Conservation (phyloP, 768 basidiomycete species). For the Tephrocybe sp. region DNA sequence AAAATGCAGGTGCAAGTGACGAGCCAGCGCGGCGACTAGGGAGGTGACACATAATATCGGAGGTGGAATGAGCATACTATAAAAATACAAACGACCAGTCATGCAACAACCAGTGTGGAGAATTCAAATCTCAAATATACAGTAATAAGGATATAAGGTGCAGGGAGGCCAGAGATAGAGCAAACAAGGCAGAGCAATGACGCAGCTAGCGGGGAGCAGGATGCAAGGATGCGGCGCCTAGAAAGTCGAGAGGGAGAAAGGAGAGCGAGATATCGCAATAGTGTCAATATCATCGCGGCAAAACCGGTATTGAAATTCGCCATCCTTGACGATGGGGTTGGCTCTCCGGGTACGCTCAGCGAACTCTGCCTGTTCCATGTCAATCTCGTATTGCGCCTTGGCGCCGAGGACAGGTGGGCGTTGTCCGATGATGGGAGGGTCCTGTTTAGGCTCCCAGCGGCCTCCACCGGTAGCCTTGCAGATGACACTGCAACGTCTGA, state of each 20-base stretch:
- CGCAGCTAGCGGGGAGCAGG: background rate
- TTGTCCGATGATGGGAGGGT: constrained; percentile 40
- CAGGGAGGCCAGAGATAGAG: constrained; percentile 14
- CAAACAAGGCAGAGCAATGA: constrained; percentile 10
- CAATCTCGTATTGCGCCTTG: constrained; percentile 65
- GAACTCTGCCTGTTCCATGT: constrained; percentile 65
- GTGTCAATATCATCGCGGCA: constrained; percentile 47
- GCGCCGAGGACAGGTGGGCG: constrained; percentile 62
- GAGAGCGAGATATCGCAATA: constrained; percentile 38
- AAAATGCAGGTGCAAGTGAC: constrained; percentile 4
- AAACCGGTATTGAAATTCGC: constrained; percentile 63
- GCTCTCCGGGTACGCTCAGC: constrained; percentile 43
- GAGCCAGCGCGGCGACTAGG: too few relatives aligned
- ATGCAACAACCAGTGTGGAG: constrained; percentile 18
- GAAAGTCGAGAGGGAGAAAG: constrained; percentile 61
- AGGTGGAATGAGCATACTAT: background rate
- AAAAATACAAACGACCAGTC: constrained; percentile 18
- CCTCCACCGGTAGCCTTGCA: constrained; percentile 82
- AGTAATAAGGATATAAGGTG: constrained; percentile 42
- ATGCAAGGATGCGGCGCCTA: constrained; percentile 25
- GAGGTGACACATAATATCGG: too few relatives aligned
- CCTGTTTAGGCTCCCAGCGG: constrained; percentile 71
- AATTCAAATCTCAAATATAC: constrained; percentile 35
- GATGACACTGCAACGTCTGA: constrained; percentile 59
- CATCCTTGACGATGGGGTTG: constrained; percentile 68